These are phyloP conservation scores for Trypanosoma boissoni DNA, from an alignment of 208 protist species.

Conservation along the genomic window DNA sequence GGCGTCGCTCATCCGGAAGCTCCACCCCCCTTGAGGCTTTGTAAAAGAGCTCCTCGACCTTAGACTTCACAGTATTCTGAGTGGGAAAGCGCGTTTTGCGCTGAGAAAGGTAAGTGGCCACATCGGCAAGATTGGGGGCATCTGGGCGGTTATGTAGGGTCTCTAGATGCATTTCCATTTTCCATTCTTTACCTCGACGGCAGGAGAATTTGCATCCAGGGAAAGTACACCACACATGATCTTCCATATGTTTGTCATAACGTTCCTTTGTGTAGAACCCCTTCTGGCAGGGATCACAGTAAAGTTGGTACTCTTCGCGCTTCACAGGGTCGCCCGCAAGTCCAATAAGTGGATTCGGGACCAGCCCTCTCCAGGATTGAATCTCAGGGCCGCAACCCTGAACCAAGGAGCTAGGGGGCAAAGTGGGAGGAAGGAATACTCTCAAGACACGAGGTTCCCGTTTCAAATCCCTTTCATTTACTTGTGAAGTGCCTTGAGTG, in stretches of 20 bases:
- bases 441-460: constrained; percentile 4
- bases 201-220: constrained; percentile 87
- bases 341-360: constrained; percentile 24
- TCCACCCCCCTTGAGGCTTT: constrained; percentile 70
- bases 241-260: constrained; percentile 59
- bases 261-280: constrained; percentile 48
- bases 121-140: constrained; percentile 77
- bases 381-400: constrained; percentile 1
- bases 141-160: constrained; percentile 81
- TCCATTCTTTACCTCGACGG: constrained; percentile 50
- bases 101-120: constrained; percentile 57
- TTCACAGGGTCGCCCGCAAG: constrained; percentile 10
- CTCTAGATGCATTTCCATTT: constrained; percentile 87
- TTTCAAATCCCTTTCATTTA: too few species aligned
- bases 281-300: constrained; percentile 84
- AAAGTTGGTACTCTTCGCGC: constrained; percentile 36
- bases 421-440: constrained; percentile 10
- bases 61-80: constrained; percentile 58
- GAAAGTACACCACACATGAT: constrained; percentile 80
- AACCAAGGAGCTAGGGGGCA: neutral
- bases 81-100: constrained; percentile 79
- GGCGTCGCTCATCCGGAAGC: constrained; percentile 70
- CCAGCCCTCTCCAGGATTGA: constrained; percentile 23
- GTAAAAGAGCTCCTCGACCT: constrained; percentile 88
- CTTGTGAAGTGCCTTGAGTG: too few species aligned